Base-by-base conservation (phyloP, 805 yeast species). In the Saccharomycopsis schoenii region DNA sequence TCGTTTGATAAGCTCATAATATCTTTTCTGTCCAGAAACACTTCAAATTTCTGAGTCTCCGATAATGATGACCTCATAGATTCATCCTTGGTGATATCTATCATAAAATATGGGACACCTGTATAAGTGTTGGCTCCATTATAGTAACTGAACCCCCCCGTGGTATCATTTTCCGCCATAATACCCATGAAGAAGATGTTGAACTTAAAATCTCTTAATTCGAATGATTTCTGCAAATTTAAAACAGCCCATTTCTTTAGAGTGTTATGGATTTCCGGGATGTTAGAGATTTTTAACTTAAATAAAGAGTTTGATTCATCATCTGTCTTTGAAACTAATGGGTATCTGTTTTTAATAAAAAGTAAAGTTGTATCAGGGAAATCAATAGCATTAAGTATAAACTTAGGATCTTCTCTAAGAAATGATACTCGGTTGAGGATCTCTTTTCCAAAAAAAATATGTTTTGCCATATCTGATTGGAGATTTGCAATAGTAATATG, bases 41-140 rank as follows among this genome's bases (percentile, higher is more conserved):
- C 8, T 12, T 24, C 47, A 15, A 24, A 5, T 4, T 55, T 19
- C 15, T 37, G 10, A 29, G 10, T 17, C 4, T 34, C 29, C 15
- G 56, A 52, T 17, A 34, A 29, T 34, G 40, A 52, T 21, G 34
- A 21, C 10, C 8, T 21, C 34, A 47, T 47, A 25, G 25, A 24
- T 21, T 47, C 52, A 47, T 47, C 52, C 10, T 47, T 47, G 14
- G 36, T 55, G 15, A 55, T 55, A 66, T 86, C 89, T 39, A 87
- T 77, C 0, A 85, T 89, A 71, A 77, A 85, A 66, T 78, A 79
- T 2, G 93, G 90, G 4, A 78, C 74, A 2, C 92, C 92, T 40
- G 75, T 74, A 68, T 83, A 82, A 24, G 79, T 77, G 57, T 77
- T 77, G 11, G 4, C 8, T 47, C 52, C 52, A 67, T 77, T 75